These are phyloP conservation scores for Globisporangium apiculatum DNA, from an alignment of 352 stramenopile genomes.

Conservation along the genomic window DNA sequence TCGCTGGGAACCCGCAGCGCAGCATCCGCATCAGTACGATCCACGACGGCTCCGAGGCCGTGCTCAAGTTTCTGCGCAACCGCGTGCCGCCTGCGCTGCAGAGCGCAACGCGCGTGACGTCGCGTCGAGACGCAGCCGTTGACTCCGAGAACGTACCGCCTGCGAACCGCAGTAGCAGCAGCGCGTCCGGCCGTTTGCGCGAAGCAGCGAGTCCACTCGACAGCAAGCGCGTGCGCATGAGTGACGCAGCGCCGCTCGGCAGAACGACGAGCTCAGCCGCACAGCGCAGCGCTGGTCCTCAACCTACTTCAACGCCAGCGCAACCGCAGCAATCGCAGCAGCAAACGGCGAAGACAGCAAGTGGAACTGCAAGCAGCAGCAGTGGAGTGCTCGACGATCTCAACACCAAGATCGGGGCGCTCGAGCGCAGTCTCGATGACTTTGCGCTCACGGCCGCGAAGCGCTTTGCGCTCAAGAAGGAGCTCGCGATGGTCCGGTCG, in stretches of 20 bases:
- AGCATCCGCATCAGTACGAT: slow-evolving; percentile 59
- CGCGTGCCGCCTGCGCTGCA: slow-evolving; percentile 28
- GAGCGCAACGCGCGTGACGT: neutral
- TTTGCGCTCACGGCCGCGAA: slow-evolving; percentile 65
- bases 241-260: slow-evolving; percentile 9
- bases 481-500: slow-evolving; percentile 67
- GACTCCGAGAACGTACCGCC: slow-evolving; percentile 12
- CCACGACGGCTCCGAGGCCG: slow-evolving; percentile 57
- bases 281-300: slow-evolving; percentile 3
- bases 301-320: slow-evolving; percentile 1
- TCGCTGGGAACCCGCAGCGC: slow-evolving; percentile 73
- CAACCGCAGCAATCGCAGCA: neutral
- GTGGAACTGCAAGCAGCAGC: neutral
- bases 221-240: slow-evolving; percentile 18
- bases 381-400: slow-evolving; percentile 20
- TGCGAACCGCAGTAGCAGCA: slow-evolving; percentile 5
- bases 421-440: slow-evolving; percentile 58
- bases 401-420: slow-evolving; percentile 30
- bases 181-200: neutral
- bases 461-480: slow-evolving; percentile 71
- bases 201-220: neutral
- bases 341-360: neutral
- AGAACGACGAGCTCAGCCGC: neutral
- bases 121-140: neutral
- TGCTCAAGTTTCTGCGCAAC: slow-evolving; percentile 70